Conservation (phyloP, 257 asterid genomes). For the Coffea canephora region DNA sequence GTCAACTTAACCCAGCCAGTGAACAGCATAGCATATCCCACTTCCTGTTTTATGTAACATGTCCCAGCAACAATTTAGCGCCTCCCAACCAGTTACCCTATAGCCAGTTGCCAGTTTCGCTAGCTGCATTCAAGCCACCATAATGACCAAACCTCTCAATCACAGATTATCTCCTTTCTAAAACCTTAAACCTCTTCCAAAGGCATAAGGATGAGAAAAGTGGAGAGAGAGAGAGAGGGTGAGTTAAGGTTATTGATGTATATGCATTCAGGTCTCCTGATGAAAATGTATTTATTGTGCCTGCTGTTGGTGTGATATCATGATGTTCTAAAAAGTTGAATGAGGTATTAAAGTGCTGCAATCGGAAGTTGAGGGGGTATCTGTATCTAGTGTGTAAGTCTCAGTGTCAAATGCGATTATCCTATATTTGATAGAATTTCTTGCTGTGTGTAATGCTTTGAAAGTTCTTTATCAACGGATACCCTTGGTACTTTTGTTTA, state of each 20-base stretch:
- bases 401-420: background rate
- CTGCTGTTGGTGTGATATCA: background rate
- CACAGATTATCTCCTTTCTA: background rate
- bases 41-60: no score
- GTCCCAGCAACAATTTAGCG: no score
- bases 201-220: no score
- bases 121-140: background rate
- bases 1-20: no score
- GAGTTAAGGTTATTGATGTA: background rate
- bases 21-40: no score
- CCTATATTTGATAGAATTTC: background rate
- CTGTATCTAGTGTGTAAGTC: background rate
- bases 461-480: background rate
- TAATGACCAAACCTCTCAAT: background rate
- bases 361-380: no score
- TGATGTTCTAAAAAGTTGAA: background rate
- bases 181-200: no score
- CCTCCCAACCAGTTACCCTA: background rate
- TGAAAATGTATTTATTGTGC: no score
- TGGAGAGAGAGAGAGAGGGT: background rate
- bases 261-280: background rate
- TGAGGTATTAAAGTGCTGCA: background rate
- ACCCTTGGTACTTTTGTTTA: conserved; percentile 1
- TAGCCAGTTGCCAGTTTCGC: background rate
- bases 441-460: background rate